A percentile compares a stretch with the other conserved stretches of the same genome.
Conservation (phyloP, 805 yeast species). For the Torulaspora microellipsoides region DNA sequence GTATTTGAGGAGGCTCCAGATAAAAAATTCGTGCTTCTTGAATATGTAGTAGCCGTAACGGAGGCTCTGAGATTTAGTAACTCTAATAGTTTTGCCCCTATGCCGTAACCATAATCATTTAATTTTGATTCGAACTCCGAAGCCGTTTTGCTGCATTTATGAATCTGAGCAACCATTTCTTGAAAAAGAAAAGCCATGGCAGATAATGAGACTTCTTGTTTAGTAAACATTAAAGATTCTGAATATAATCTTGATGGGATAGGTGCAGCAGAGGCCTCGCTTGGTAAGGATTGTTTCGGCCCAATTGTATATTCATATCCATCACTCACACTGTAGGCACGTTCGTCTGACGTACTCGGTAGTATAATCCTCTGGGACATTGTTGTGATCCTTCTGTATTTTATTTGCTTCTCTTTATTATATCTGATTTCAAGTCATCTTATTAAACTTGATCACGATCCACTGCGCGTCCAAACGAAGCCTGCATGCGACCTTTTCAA, state of each 20-base stretch:
- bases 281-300: conserved; percentile 29
- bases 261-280: conserved; percentile 17
- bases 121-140: conserved; percentile 59
- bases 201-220: conserved; percentile 56
- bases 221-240: conserved; percentile 22
- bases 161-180: conserved; percentile 64
- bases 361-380: conserved; percentile 28
- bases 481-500: no score
- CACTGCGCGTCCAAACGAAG: no score
- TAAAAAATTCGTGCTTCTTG: conserved; percentile 18
- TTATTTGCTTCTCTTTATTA: neutral
- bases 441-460: no score
- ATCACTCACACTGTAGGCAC: conserved; percentile 8
- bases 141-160: conserved; percentile 55
- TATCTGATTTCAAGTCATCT: no score
- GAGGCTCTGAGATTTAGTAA: conserved; percentile 38
- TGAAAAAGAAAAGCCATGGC: conserved; percentile 67
- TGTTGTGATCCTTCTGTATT: neutral
- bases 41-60: conserved; percentile 18
- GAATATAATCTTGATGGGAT: conserved; percentile 24
- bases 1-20: conserved; percentile 4
- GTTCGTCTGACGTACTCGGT: conserved; percentile 24
- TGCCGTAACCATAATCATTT: conserved; percentile 67
- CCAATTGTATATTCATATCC: conserved; percentile 32
- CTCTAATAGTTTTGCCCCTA: conserved; percentile 70